Base-by-base conservation (phyloP, 768 basidiomycete species). In the Lactifluus piperatus region DNA sequence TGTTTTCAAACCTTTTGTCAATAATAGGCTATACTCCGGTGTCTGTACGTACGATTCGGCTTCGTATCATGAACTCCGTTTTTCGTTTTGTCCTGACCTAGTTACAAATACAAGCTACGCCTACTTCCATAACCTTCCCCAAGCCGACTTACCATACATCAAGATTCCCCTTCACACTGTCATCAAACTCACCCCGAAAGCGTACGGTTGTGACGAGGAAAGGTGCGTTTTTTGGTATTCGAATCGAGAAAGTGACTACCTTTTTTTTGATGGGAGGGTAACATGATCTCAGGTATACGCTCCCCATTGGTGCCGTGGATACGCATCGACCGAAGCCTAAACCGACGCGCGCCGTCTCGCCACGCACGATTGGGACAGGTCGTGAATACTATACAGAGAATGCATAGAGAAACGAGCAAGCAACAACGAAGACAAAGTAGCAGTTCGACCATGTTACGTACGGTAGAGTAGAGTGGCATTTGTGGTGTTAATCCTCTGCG, bases 171-270 rank as follows among this genome's bases (percentile, higher is more conserved):
- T 95, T 56, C 97, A 99, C 70, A 99, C 95, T 0, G 88, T 99
- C 37, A 97, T 99, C 72, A 98, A 98, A 74, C 79, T 99, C 47
- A 98, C 95, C 1, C 97, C 97, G 10, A 94, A 91, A 69, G 97
- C 97, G 1, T 99, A 98, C 70, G 97, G 97, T 39, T 98, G 95
- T 75, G 94, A 98, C 70, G 97, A 99, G 70, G 94, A 94, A 71
- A 80, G 94, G 88, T 86, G 56, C 48, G 76, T 9, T n/a, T 32
- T 24, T n/a, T n/a, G n/a, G n/a, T 22, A 22, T 2, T 13, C 34
- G 2, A n/a, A 10, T 41, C 7, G 41, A 10, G 4, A 16, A 8
- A 43, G 4, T 22, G 45, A 1, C n/a, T 52, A n/a, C 20, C 26
- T 26, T 46, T 16, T 46, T 24, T 6, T 64, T 18, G 18, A 18